Conservation (phyloP, 75 land plant species). For the Pinus albicaulis region DNA sequence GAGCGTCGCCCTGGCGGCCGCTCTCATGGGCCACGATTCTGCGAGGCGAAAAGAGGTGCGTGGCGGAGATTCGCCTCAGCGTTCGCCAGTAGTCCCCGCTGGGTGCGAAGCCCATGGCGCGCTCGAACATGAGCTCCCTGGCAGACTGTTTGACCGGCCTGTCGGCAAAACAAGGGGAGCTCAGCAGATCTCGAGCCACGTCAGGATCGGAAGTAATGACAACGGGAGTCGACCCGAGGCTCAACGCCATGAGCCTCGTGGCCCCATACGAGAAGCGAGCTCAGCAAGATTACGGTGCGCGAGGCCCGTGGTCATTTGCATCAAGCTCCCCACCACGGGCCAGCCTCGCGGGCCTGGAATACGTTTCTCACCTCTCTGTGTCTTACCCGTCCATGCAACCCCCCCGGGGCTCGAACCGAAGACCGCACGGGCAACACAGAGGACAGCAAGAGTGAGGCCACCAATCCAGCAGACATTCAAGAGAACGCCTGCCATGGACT, state of each 20-base stretch:
- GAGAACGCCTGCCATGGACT: too few relatives aligned
- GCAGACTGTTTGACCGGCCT: conserved; percentile 65
- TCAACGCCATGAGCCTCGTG: conserved; percentile 59
- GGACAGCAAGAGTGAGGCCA: not conserved
- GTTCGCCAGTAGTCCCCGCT: conserved; percentile 33
- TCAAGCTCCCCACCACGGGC: conserved; percentile 31
- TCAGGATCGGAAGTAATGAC: conserved; percentile 45
- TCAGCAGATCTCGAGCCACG: conserved; percentile 50
- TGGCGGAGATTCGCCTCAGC: conserved; percentile 30
- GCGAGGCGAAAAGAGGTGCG: conserved; percentile 27
- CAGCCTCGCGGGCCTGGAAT: conserved; percentile 41
- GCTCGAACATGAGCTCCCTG: conserved; percentile 37
- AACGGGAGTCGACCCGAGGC: conserved; percentile 46
- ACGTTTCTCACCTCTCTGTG: not conserved
- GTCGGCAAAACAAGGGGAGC: conserved; percentile 53
- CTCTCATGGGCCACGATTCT: conserved; percentile 32
- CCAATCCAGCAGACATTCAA: not conserved
- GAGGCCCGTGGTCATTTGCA: conserved; percentile 26
- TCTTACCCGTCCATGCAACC: conserved; percentile 16
- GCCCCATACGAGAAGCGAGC: conserved; percentile 20
- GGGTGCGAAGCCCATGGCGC: conserved; percentile 43
- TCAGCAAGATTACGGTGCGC: conserved; percentile 41
- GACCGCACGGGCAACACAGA: not conserved
- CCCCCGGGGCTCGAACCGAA: conserved; percentile 26
- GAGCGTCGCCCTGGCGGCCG: conserved; percentile 13